Evolutionary conservation across 805 yeast species (phyloP).

Genomic region (Cyberlindnera sargentensis): DNA sequence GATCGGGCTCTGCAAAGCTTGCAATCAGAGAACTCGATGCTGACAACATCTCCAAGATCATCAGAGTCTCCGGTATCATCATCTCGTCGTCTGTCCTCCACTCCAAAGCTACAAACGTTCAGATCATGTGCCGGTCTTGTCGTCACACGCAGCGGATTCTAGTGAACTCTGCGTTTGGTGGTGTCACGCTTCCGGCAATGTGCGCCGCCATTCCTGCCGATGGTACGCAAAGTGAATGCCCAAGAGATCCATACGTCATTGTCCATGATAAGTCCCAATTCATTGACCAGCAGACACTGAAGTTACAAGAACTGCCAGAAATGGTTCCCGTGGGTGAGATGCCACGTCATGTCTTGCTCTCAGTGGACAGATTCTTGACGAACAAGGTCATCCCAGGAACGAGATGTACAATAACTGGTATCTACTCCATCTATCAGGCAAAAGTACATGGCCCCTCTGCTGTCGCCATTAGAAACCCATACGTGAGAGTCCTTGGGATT

Average conservation of each 20-base stretch:
- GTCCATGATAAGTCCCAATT: constrained; percentile 92
- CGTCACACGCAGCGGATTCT: constrained; percentile 66
- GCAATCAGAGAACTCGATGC: constrained; percentile 80
- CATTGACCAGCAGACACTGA: constrained; percentile 90
- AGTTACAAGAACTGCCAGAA: constrained; percentile 95
- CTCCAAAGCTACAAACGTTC: constrained; percentile 80
- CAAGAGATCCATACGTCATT: constrained; percentile 86
- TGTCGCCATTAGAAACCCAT: constrained; percentile 94
- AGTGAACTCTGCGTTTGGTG: constrained; percentile 64
- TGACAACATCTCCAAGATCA: constrained; percentile 81
- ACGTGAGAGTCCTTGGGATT: constrained; percentile 79
- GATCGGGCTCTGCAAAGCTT: constrained; percentile 62
- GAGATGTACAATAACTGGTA: constrained; percentile 85
- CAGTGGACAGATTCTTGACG: constrained; percentile 84
- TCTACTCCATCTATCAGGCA: constrained; percentile 84
- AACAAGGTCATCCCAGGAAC: constrained; percentile 94
- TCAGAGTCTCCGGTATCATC: constrained; percentile 86
- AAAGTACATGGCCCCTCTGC: constrained; percentile 48
- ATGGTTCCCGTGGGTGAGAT: constrained; percentile 98
- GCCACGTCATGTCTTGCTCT: constrained; percentile 87
- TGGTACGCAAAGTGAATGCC: constrained; percentile 58
- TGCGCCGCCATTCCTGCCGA: constrained; percentile 55
- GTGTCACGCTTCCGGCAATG: constrained; percentile 54
- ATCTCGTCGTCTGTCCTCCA: constrained; percentile 84
- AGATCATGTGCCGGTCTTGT: constrained; percentile 82